Percentiles rank a stretch among this genome's conserved stretches.
Evolutionary conservation across 495 filamentous ascomycete genomes (phyloP).

Genomic region (Cladorrhinum samala): DNA sequence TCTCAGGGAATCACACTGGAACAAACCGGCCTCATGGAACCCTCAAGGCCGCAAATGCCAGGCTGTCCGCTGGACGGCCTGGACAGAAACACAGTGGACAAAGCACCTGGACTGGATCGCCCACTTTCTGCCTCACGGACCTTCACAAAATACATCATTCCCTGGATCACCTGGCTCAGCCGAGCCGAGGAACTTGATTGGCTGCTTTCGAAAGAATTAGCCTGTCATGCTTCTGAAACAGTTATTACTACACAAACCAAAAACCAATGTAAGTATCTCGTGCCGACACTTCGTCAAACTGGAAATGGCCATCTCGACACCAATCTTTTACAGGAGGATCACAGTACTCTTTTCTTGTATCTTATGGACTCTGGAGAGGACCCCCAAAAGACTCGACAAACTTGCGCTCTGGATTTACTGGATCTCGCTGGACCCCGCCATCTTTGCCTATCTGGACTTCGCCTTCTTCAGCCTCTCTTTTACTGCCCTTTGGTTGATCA

Average conservation of each 20-base stretch:
- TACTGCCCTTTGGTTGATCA: not conserved
- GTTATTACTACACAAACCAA: not conserved
- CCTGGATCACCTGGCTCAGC: not conserved
- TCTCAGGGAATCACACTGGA: not conserved
- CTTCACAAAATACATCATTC: not conserved
- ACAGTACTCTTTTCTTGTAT: not conserved
- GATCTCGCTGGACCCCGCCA: constrained; percentile 2
- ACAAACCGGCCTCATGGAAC: not conserved
- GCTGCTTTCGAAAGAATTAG: not conserved
- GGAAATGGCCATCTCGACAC: constrained; percentile 1
- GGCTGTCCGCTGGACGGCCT: too few relatives aligned
- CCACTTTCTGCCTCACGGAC: not conserved
- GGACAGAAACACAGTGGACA: too few relatives aligned
- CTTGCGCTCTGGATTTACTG: not conserved
- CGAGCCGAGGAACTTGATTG: not conserved
- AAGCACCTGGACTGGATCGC: too few relatives aligned
- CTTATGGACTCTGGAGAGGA: not conserved
- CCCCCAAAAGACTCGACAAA: not conserved
- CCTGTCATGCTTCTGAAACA: not conserved
- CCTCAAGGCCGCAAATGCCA: not conserved
- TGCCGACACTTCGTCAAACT: not conserved
- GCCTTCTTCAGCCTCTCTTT: not conserved
- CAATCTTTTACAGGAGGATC: constrained; percentile 6
- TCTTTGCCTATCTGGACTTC: not conserved
- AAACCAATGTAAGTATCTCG: not conserved